These are phyloP conservation scores for Azolla pinnata DNA, from an alignment of 75 land plant genomes.

Conservation along the genomic window DNA sequence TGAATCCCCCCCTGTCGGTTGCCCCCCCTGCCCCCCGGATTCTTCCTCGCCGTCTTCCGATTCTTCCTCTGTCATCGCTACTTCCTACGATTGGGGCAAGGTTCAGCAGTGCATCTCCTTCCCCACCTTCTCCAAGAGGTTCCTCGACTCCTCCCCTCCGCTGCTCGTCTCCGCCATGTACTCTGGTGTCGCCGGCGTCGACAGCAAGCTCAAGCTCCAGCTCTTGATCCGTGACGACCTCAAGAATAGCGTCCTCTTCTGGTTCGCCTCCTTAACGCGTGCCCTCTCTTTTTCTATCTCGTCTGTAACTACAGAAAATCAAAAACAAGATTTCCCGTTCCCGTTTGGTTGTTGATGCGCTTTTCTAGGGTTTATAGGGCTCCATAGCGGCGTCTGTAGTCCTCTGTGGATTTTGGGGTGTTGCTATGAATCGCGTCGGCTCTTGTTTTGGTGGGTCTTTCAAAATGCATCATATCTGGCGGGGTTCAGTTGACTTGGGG, in stretches of 20 bases:
- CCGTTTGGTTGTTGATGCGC: too few species aligned
- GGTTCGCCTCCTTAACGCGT: conserved; percentile 10
- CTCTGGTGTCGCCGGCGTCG: conserved; percentile 16
- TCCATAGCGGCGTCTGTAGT: too few species aligned
- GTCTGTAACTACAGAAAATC: too few species aligned
- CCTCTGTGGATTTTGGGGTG: too few species aligned
- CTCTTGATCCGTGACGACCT: conserved; percentile 21
- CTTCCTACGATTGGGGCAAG: conserved; percentile 32
- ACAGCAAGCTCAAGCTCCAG: conserved; percentile 8
- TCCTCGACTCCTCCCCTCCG: conserved; percentile 25
- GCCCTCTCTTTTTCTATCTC: too few species aligned
- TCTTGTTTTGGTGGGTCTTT: too few species aligned
- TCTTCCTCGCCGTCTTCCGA: conserved; percentile 14
- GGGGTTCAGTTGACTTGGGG: too few species aligned
- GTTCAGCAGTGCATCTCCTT: conserved; percentile 27
- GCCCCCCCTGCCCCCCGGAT: conserved; percentile 24
- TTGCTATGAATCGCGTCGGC: too few species aligned
- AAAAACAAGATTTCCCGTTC: too few species aligned
- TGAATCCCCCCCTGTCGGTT: conserved; percentile 17
- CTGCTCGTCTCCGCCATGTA: conserved; percentile 22
- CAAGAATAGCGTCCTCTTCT: conserved; percentile 14
- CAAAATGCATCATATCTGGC: too few species aligned
- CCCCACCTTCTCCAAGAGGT: conserved; percentile 29
- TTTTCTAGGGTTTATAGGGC: too few species aligned
- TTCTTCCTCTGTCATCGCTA: conserved; percentile 28